Percentiles rank a stretch among this genome's conserved stretches.
Conservation (phyloP, 495 filamentous ascomycete genomes). For the Clavariopsis aquatica region DNA sequence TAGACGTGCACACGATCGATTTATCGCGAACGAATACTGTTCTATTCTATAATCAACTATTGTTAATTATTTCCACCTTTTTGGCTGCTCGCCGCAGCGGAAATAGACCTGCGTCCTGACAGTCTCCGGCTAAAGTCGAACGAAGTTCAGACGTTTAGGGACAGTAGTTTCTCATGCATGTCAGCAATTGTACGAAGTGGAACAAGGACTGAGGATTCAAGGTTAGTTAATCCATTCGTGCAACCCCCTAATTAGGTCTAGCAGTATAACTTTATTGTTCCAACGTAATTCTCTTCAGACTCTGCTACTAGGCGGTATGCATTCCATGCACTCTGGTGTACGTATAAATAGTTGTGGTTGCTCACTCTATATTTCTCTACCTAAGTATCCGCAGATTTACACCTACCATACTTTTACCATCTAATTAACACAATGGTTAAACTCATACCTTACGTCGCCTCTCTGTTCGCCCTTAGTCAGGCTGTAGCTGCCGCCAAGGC, state of each 20-base stretch:
- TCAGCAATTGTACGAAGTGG: slow-evolving; percentile 5
- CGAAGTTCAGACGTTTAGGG: slow-evolving; percentile 4
- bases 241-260: neutral
- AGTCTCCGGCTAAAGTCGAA: neutral
- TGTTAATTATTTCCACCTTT: too few species aligned
- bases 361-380: slow-evolving; percentile 5
- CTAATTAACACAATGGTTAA: slow-evolving; percentile 6
- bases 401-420: slow-evolving; percentile 1
- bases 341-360: slow-evolving; percentile 4
- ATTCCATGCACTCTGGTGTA: neutral
- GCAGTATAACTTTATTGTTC: slow-evolving; percentile 9
- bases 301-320: neutral
- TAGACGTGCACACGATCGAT: too few species aligned
- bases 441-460: slow-evolving; percentile 6
- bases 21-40: too few species aligned
- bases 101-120: too few species aligned
- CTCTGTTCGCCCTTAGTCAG: slow-evolving; percentile 6
- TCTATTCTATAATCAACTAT: too few species aligned
- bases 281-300: neutral
- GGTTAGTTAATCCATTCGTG: neutral
- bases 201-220: neutral
- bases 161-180: neutral
- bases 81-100: too few species aligned
- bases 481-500: slow-evolving; percentile 7
- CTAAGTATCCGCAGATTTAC: neutral